Evolutionary conservation across 2,329 filamentous ascomycete genomes (phyloP), one percentile per base, ranked within the genome.

Genomic region (Coniochaeta pulveracea): DNA sequence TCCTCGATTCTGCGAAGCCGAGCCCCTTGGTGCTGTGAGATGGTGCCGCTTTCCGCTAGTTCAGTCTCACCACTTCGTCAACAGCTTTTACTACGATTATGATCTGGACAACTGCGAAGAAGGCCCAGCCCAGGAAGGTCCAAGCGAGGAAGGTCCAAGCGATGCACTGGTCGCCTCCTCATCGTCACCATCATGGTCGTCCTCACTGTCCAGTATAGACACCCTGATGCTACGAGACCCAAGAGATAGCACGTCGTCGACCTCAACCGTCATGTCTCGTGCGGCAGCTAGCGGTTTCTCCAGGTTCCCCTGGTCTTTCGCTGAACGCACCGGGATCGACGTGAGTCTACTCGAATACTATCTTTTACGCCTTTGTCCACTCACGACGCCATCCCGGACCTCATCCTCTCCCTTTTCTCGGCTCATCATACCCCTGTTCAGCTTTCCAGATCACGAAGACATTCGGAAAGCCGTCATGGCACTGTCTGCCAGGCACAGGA

Each of bases 1-100:
- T 23, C 37, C 37, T 19, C 41, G 38, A 19, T 43, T 42, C 39
- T 33, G 41, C 33, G 37, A 42, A 27, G 19, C 46, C 30, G 19
- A 36, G 16, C 40, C 41, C 19, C 40, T 40, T 17, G 28, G 25
- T 25, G 28, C 34, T 30, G 31, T 14, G 8, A 15, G 26, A 17
- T 36, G 36, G 47, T 28, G 38, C 14, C 12, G 21, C 16, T 11
- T 40, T 3, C 40, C 40, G n/a, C 23, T 23, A 10, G 36, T 42
- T 12, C 19, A 24, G 11, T 17, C 40, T 7, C 39, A 42, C 23
- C 39, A 40, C 14, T 42, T 42, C 15, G 29, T 42, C 10, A 38
- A 40, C 28, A 31, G 18, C 18, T 31, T 22, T 19, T 31, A 31
- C 18, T 31, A 31, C 15, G 28, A 31, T 14, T 31, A 19, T 19